Conservation (phyloP, 805 yeast genomes). For the Pichia nakasei region DNA sequence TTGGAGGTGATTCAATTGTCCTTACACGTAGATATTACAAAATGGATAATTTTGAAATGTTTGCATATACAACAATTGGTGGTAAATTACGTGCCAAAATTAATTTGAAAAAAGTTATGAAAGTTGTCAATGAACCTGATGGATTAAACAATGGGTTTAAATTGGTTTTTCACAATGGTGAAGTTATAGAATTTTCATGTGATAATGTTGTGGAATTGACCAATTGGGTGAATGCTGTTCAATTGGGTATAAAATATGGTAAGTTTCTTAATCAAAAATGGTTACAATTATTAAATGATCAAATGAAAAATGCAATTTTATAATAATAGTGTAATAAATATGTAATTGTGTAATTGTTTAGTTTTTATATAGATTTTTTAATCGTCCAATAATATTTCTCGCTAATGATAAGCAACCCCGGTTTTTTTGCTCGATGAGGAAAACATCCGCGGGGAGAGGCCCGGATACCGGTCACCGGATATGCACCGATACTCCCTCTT, state of each 20-base stretch:
- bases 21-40: constrained; percentile 72
- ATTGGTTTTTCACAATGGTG: constrained; percentile 69
- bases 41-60: constrained; percentile 59
- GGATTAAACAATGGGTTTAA: constrained; percentile 70
- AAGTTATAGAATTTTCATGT: constrained; percentile 77
- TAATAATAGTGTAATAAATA: not conserved
- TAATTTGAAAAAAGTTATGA: constrained; percentile 60
- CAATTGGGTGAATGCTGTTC: constrained; percentile 57
- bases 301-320: constrained; percentile 4
- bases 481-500: too few species aligned
- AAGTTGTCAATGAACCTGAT: constrained; percentile 43
- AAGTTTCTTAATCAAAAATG: constrained; percentile 29
- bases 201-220: constrained; percentile 53
- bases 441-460: too few species aligned
- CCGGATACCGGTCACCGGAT: too few species aligned
- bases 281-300: constrained; percentile 24
- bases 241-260: constrained; percentile 38
- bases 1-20: constrained; percentile 79
- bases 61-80: constrained; percentile 67
- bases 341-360: too few species aligned
- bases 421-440: too few species aligned
- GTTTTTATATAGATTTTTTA: too few species aligned
- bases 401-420: too few species aligned
- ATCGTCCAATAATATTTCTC: too few species aligned
- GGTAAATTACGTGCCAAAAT: constrained; percentile 67